phyloP scores from a whole-genome alignment of 2,329 filamentous ascomycete species.

The Fusarium heterosporum region DNA sequence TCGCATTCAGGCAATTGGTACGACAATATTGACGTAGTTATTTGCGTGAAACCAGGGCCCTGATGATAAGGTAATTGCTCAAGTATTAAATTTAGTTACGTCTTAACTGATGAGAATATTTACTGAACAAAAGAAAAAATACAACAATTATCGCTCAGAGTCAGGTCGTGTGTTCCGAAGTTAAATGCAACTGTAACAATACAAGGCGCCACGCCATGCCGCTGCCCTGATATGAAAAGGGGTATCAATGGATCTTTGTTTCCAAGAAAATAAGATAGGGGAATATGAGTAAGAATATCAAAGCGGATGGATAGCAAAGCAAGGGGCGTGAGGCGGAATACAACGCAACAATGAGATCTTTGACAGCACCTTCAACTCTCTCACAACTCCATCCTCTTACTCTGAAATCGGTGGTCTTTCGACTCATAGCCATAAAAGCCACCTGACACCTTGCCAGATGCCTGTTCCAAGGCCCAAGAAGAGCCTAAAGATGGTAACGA shows the following conservation, averaged over 20 bases:
- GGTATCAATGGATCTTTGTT: slow-evolving; percentile 43
- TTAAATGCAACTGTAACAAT: slow-evolving; percentile 38
- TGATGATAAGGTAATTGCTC: slow-evolving; percentile 4
- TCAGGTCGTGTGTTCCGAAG: slow-evolving; percentile 37
- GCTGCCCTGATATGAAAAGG: slow-evolving; percentile 34
- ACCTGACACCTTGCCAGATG: slow-evolving; percentile 71
- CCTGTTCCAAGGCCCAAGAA: slow-evolving; percentile 72
- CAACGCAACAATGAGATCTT: slow-evolving; percentile 10
- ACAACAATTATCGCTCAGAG: slow-evolving; percentile 9
- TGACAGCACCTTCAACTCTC: slow-evolving; percentile 1
- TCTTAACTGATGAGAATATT: slow-evolving; percentile 23
- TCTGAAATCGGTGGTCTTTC: not conserved
- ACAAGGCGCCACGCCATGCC: slow-evolving; percentile 41
- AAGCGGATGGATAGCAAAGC: slow-evolving; percentile 5
- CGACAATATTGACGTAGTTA: slow-evolving; percentile 27
- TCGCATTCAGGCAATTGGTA: slow-evolving; percentile 13
- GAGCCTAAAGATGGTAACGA: slow-evolving; percentile 81
- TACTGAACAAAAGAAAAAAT: slow-evolving; percentile 22
- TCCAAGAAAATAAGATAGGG: slow-evolving; percentile 19
- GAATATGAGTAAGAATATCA: not conserved
- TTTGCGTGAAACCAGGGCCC: slow-evolving; percentile 15
- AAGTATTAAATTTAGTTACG: slow-evolving; percentile 34
- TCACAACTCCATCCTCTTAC: not conserved
- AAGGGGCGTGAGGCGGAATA: not conserved
- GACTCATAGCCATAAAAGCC: slow-evolving; percentile 82